A percentile compares a stretch with the other conserved stretches of the same genome.
Conservation (phyloP, 768 basidiomycete genomes). For the Auriscalpium microsporum region DNA sequence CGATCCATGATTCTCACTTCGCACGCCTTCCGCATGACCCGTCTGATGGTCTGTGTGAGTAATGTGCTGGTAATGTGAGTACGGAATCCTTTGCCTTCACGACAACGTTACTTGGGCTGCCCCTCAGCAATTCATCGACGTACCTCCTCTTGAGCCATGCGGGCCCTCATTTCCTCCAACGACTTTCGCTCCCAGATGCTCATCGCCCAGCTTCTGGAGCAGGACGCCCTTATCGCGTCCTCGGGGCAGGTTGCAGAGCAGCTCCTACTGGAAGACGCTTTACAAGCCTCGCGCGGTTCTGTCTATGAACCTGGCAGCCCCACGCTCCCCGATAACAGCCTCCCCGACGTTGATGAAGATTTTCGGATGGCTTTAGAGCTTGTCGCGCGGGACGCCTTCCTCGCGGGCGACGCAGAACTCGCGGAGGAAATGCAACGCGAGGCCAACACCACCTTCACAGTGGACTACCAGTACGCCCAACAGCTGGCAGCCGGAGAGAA, state of each 20-base stretch:
- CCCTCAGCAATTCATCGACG: too few species aligned
- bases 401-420: constrained; percentile 24
- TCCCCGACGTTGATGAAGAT: constrained; percentile 17
- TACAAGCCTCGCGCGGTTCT: constrained; percentile 17
- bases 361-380: constrained; percentile 22
- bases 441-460: constrained; percentile 18
- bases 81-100: too few species aligned
- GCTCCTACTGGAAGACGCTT: constrained; percentile 24
- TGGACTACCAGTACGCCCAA: constrained; percentile 28
- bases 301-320: neutral
- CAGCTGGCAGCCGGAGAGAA: constrained; percentile 30
- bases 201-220: constrained; percentile 27
- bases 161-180: neutral
- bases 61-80: too few species aligned
- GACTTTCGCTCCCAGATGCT: constrained; percentile 25
- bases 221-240: constrained; percentile 21
- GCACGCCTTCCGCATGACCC: too few species aligned
- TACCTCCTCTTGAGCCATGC: too few species aligned
- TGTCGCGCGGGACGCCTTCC: constrained; percentile 21
- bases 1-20: too few species aligned
- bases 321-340: constrained; percentile 2
- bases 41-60: too few species aligned
- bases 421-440: constrained; percentile 26
- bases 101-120: too few species aligned
- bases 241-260: constrained; percentile 25